These are phyloP conservation scores for Yamagishiella unicocca DNA, from an alignment of 139 green algal genomes.

Conservation along the genomic window DNA sequence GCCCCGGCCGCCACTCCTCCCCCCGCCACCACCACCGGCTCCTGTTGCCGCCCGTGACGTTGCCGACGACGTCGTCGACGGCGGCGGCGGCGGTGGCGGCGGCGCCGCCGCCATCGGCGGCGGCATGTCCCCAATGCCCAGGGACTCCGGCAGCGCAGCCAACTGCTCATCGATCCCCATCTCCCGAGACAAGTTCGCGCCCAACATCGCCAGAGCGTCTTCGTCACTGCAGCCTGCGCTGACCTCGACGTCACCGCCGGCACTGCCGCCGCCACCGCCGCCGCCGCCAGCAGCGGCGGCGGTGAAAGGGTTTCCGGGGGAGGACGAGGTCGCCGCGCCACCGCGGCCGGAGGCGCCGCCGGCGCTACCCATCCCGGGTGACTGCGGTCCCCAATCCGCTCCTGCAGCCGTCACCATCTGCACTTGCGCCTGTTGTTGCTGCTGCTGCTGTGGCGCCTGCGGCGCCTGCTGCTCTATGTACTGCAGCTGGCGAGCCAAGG, in stretches of 20 bases:
- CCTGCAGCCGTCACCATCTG: neutral
- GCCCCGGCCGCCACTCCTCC: neutral
- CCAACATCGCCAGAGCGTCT: conserved; percentile 14
- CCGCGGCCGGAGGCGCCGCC: neutral
- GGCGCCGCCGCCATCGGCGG: neutral
- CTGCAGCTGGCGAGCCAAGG: neutral
- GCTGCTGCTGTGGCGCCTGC: neutral
- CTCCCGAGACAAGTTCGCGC: conserved; percentile 4
- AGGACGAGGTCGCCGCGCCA: neutral
- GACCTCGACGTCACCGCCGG: neutral
- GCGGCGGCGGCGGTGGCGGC: neutral
- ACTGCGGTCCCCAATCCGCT: too few species aligned
- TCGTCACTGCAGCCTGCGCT: neutral
- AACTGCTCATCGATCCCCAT: conserved; percentile 2
- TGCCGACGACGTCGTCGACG: neutral
- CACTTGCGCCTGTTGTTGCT: neutral
- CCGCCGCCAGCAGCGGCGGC: neutral
- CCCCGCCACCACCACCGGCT: neutral
- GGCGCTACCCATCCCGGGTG: neutral
- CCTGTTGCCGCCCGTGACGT: neutral
- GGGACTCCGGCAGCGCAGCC: conserved; percentile 3
- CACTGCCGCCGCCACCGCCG: neutral
- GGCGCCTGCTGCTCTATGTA: neutral
- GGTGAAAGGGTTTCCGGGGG: neutral
- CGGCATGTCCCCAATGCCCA: conserved; percentile 22